phyloP scores from a whole-genome alignment of 768 basidiomycete genomes.

The Stropharia rugosoannulata region DNA sequence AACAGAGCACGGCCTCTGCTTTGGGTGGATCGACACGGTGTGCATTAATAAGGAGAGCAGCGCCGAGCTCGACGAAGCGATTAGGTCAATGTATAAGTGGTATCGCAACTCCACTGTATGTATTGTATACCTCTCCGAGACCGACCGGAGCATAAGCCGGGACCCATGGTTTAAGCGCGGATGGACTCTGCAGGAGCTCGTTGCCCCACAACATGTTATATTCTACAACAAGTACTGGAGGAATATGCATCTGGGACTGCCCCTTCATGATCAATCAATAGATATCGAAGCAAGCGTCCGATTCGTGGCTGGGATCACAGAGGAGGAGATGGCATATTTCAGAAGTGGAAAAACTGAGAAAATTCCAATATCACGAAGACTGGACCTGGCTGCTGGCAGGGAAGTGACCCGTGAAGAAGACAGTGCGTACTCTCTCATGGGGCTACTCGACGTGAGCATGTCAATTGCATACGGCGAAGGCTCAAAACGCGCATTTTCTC shows the following conservation, averaged over 20 bases:
- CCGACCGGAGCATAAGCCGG: neutral
- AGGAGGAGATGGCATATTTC: neutral
- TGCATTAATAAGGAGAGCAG: neutral
- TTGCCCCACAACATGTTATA: neutral
- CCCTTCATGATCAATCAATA: too few species aligned
- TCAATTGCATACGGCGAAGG: neutral
- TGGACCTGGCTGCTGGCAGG: neutral
- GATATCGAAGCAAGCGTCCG: neutral
- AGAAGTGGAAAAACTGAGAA: too few species aligned
- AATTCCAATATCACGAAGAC: neutral
- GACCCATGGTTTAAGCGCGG: neutral
- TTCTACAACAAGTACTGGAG: neutral
- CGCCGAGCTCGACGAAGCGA: neutral
- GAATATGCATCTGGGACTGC: too few species aligned
- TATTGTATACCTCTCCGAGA: neutral
- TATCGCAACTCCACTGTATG: neutral
- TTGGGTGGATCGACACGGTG: neutral
- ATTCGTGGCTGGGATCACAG: neutral
- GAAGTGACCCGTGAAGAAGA: neutral
- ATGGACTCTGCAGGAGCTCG: neutral
- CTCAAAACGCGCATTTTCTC: neutral
- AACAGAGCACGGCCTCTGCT: neutral
- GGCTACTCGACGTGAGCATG: neutral
- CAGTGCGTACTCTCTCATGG: neutral
- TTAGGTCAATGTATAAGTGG: neutral